A percentile compares a stretch with the other conserved stretches of the same genome.
phyloP scores from a whole-genome alignment of 345 rosid genomes.

The Lepidium sativum region DNA sequence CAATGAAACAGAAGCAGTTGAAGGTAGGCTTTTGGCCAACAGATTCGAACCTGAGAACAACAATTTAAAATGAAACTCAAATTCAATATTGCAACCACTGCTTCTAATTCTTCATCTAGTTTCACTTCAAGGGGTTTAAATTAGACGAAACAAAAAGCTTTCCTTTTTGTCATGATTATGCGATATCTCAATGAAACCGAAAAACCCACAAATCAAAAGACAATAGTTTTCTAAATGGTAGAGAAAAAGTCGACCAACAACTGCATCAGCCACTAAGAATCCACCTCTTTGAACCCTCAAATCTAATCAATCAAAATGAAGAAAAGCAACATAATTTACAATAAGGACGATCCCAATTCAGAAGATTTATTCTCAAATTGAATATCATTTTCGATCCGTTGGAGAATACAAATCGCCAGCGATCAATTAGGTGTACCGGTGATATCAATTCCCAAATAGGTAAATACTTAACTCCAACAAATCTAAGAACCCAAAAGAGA shows the following conservation, averaged over 20 bases:
- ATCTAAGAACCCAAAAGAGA: neutral
- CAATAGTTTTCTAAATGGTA: neutral
- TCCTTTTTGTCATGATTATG: too few species aligned
- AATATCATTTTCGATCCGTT: neutral
- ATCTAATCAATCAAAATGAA: neutral
- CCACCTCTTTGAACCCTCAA: neutral
- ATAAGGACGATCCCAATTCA: neutral
- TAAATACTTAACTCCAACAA: neutral
- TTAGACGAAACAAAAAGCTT: too few species aligned
- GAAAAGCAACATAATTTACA: neutral
- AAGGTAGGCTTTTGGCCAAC: neutral
- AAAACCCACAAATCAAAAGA: neutral
- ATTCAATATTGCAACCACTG: neutral
- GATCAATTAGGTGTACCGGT: slow-evolving; percentile 9
- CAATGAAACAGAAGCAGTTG: neutral
- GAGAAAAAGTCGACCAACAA: neutral
- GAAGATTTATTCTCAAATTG: neutral
- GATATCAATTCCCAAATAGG: neutral
- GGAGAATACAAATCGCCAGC: neutral
- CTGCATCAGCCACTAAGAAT: neutral
- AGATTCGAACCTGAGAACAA: slow-evolving; percentile 1
- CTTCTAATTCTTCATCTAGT: neutral
- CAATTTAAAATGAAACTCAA: neutral
- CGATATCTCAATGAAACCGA: neutral
- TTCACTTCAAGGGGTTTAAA: neutral